Evolutionary conservation across 352 stramenopile genomes (phyloP), one percentile per base, ranked within the genome.

Genomic region (Phytophthora fragariaefolia): DNA sequence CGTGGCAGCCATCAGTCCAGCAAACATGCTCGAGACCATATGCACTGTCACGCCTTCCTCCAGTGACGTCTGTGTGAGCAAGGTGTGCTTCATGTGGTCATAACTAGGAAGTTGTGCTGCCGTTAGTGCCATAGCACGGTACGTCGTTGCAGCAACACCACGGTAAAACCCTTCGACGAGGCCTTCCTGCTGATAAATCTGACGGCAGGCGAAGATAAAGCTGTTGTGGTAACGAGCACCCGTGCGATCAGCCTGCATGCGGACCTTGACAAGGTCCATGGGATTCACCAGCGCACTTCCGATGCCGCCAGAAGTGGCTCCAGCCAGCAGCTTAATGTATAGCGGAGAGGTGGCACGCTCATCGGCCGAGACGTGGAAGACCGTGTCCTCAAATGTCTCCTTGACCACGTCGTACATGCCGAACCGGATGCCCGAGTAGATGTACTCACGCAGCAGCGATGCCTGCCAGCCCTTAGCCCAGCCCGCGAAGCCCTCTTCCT

Each of bases 321-420:
- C 83, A 0, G 78, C 77, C 12, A 81, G 54, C 23, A 94, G 63
- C 63, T 91, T 91, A 52, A 87, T 83, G 65, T 82, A 85, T 26
- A 87, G 55, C 48, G 79, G 74, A 17, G 76, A 80, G 54, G 70
- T 83, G 24, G 68, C 65, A 28, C 69, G 70, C 18, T 82, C 66
- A 40, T 66, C 52, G 3, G 55, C 59, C n/a, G 74, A 62, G 38
- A 74, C 70, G 52, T 73, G 68, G 56, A 84, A 83, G 27, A 85
- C 55, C 23, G 74, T 72, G 38, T 83, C 79, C 32, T 86, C 82
- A 28, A 91, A 76, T 10, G 77, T 72, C 45, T 90, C 77, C 66
- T 94, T 94, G 54, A 90, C 67, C 15, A 79, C 73, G 50, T 91
- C 83, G 67, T 93, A 93, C 23, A 89, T 66, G 3, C 86, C 86